phyloP scores from a whole-genome alignment of 78 protist genomes.

The Emiliania huxleyi region DNA sequence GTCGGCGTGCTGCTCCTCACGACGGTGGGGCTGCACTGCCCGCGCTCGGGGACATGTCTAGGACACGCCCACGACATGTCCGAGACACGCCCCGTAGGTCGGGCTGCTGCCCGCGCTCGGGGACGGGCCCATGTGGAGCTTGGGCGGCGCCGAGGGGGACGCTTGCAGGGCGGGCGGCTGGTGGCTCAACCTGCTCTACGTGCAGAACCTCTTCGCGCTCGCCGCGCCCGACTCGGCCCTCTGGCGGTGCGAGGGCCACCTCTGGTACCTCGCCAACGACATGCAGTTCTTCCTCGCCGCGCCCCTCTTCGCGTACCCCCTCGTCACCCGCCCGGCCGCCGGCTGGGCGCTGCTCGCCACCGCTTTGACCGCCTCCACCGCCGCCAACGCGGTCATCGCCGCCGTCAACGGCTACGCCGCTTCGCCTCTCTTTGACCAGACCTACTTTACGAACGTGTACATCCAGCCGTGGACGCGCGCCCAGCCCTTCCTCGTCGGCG shows the following conservation, averaged over 20 bases:
- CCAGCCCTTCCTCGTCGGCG: neutral
- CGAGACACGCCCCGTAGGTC: no score
- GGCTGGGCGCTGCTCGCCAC: neutral
- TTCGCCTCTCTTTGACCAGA: neutral
- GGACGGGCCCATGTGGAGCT: neutral
- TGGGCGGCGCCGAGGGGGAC: neutral
- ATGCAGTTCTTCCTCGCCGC: neutral
- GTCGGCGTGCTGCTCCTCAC: neutral
- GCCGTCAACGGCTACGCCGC: neutral
- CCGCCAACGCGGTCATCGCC: neutral
- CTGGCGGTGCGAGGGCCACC: neutral
- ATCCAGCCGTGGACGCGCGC: slow-evolving; percentile 4
- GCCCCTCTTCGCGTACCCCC: neutral
- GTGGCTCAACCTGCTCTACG: neutral
- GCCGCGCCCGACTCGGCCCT: neutral
- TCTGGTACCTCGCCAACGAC: slow-evolving; percentile 2
- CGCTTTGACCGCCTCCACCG: neutral
- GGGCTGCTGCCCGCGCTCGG: neutral
- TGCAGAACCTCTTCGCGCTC: neutral
- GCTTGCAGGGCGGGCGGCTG: neutral
- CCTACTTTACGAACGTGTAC: neutral
- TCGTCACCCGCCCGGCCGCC: neutral
- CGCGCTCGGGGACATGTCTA: neutral
- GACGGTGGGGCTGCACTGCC: neutral
- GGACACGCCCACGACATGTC: no score